Conservation (phyloP, 2,329 filamentous ascomycete genomes). For the Verruconis gallopava region DNA sequence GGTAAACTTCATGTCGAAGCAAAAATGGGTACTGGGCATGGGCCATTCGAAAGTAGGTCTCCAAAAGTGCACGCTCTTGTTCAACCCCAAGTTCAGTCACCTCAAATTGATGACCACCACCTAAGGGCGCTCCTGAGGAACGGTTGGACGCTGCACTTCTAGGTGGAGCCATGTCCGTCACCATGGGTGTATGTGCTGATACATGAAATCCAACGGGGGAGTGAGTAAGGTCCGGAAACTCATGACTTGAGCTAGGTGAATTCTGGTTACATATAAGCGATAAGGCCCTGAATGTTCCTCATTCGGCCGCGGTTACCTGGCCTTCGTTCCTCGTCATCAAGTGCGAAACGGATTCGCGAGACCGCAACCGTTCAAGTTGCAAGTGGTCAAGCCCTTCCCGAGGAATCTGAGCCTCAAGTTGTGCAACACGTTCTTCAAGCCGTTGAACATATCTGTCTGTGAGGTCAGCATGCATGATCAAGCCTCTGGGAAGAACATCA, state of each 20-base stretch:
- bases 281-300: too few relatives aligned
- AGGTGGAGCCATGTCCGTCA: not conserved
- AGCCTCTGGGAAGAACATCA: not conserved
- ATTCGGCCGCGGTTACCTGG: too few relatives aligned
- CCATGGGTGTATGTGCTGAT: not conserved
- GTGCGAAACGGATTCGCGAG: not conserved
- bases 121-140: not conserved
- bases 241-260: too few relatives aligned
- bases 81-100: not conserved
- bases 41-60: not conserved
- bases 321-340: not conserved
- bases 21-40: not conserved
- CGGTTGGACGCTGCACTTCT: not conserved
- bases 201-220: conserved; percentile 1
- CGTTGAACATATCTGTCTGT: not conserved
- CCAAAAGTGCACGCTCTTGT: not conserved
- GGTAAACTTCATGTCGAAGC: not conserved
- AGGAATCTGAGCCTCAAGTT: not conserved
- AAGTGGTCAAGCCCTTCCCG: not conserved
- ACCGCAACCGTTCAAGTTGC: not conserved
- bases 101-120: not conserved
- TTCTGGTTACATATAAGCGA: too few relatives aligned
- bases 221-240: not conserved
- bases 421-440: not conserved
- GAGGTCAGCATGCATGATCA: not conserved